Evolutionary conservation across 306 rosid genomes (phyloP).

Genomic region (Rosa multiflora): DNA sequence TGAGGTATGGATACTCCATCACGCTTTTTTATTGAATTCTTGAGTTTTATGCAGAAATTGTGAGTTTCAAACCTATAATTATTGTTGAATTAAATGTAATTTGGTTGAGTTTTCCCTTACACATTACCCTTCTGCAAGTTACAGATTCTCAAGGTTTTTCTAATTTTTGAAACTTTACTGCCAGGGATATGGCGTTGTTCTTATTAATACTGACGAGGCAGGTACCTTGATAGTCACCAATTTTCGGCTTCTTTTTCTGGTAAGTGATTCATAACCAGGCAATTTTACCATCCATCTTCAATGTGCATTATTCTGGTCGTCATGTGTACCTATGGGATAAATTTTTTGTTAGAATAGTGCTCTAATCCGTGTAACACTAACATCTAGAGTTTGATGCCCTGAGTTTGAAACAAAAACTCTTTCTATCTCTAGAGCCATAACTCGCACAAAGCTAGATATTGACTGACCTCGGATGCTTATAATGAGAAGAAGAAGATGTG

Average conservation of each 20-base stretch:
- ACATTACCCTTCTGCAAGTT: constrained; percentile 6
- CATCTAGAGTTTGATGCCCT: not conserved
- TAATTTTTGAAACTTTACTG: constrained; percentile 25
- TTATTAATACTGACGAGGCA: constrained; percentile 85
- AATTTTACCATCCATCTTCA: not conserved
- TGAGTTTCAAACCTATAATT: too few relatives aligned
- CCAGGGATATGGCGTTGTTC: constrained; percentile 97
- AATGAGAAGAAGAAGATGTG: too few relatives aligned
- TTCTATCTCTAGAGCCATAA: not conserved
- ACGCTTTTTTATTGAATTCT: too few relatives aligned
- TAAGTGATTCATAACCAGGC: constrained; percentile 58
- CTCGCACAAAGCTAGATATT: not conserved
- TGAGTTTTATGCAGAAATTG: too few relatives aligned
- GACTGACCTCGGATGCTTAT: not conserved
- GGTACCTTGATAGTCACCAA: constrained; percentile 86
- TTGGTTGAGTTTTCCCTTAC: too few relatives aligned
- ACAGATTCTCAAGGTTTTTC: too few relatives aligned
- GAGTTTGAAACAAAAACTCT: not conserved
- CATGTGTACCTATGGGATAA: not conserved
- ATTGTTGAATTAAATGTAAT: too few relatives aligned
- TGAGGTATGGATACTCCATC: too few relatives aligned
- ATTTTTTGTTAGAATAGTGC: not conserved
- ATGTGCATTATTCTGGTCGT: not conserved
- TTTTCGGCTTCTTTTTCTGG: constrained; percentile 89
- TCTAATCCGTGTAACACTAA: not conserved